Evolutionary conservation across 345 rosid genomes (phyloP), one percentile per base, ranked within the genome.

Genomic region (Salix koriyanagi): DNA sequence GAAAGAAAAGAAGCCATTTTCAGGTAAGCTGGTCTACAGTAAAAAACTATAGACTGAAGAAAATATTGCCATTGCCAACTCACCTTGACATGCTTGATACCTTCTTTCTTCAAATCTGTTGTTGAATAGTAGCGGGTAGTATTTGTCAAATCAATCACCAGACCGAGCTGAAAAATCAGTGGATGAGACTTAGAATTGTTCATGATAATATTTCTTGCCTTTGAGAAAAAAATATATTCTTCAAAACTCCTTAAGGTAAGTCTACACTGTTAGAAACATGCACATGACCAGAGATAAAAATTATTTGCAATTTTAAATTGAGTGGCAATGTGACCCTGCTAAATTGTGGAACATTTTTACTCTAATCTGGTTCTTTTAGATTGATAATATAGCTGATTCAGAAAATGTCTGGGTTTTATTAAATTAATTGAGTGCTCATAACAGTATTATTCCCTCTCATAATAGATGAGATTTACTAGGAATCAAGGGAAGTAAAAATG

Each of bases 141-240:
- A 88, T 96, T 96, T 65, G 99, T 96, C 87, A 96, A 87, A 90
- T 96, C 99, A 76, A 96, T 94, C 83, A 96, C 99, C 76, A 96
- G 85, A 78, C 97, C 99, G 83, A 96, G 92, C 99, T 96, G 92
- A 44, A 78, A 79, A 72, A 70, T 68, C 58, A 64, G 71, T 23
- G 18, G 73, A 72, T 39, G 18, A n/a, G 64, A 77, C 25, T 67
- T 60, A 68, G 50, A 42, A 19, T 10, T 68, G 25, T 72, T 44
- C 41, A 65, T 26, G 7, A 72, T 46, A 65, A 4, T 44, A 73
- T n/a, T 41, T 30, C n/a, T 23, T 65, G 21, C 21, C 25, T 64
- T 42, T 14, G n/a, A 65, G 25, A n/a, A 54, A 48, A 21, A 19
- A 61, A 6, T 48, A 7, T 32, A n/a, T 10, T 2, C 26, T 66